A percentile compares a stretch with the other conserved stretches of the same genome.
These are phyloP conservation scores for Fusarium anguioides DNA, from an alignment of 2,329 filamentous ascomycete genomes.

Conservation along the genomic window DNA sequence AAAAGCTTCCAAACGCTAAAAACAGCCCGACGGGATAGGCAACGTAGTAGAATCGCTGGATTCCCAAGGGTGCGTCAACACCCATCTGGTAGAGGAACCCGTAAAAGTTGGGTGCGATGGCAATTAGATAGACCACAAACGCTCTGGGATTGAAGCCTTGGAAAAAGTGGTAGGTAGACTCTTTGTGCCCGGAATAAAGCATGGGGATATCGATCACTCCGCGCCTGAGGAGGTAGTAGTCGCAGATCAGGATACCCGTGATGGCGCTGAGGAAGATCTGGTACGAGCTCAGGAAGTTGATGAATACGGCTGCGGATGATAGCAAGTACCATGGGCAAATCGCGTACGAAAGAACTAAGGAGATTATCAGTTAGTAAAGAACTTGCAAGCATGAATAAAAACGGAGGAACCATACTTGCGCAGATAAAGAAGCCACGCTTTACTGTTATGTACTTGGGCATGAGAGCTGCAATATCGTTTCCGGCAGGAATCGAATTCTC, in stretches of 20 bases:
- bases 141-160: slow-evolving; percentile 2
- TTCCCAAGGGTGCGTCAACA: neutral
- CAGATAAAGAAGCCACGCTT: slow-evolving; percentile 20
- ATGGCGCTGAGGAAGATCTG: slow-evolving; percentile 20
- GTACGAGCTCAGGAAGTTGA: slow-evolving; percentile 20
- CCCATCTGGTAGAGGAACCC: slow-evolving; percentile 16
- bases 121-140: neutral
- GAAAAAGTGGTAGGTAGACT: slow-evolving; percentile 3
- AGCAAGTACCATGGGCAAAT: slow-evolving; percentile 12
- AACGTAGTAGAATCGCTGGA: slow-evolving; percentile 6
- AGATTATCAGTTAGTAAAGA: accelerated
- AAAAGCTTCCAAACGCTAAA: slow-evolving; percentile 2
- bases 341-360: neutral
- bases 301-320: slow-evolving; percentile 6
- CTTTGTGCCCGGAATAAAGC: slow-evolving; percentile 1
- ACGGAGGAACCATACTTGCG: neutral
- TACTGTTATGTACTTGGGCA: slow-evolving; percentile 15
- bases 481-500: slow-evolving; percentile 20
- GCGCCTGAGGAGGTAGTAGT: slow-evolving; percentile 5
- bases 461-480: slow-evolving; percentile 14
- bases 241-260: slow-evolving; percentile 10
- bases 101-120: slow-evolving; percentile 12
- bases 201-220: slow-evolving; percentile 4
- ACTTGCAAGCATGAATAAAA: accelerated
- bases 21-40: neutral